Conservation (phyloP, 192 early-diverging fungal species). For the Mortierella hygrophila region DNA sequence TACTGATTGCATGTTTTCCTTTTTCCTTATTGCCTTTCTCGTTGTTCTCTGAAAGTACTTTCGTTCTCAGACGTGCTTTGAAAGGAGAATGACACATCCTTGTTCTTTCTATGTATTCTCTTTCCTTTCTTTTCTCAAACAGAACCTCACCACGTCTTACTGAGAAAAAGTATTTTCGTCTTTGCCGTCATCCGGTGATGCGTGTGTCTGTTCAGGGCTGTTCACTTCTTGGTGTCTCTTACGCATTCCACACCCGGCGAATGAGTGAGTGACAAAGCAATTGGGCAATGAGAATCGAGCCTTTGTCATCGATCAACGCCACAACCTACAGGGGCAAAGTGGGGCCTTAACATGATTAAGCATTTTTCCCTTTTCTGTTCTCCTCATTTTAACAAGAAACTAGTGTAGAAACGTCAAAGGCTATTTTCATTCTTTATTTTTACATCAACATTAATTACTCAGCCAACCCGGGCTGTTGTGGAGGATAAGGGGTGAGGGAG, state of each 20-base stretch:
- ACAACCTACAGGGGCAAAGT: neutral
- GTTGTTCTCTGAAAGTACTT: neutral
- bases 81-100: neutral
- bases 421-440: too few species aligned
- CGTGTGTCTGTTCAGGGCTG: too few species aligned
- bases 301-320: too few species aligned
- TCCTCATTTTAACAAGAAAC: too few species aligned
- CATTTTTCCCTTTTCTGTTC: neutral
- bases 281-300: too few species aligned
- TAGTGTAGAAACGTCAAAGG: too few species aligned
- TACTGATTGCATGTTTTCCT: neutral
- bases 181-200: neutral
- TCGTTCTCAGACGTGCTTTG: conserved; percentile 3
- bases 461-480: neutral
- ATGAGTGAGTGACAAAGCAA: too few species aligned
- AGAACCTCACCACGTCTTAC: neutral
- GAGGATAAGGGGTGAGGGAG: neutral
- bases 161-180: neutral
- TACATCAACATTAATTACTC: neutral
- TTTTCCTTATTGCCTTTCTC: neutral
- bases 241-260: too few species aligned
- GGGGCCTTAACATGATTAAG: neutral
- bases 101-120: neutral
- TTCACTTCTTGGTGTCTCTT: too few species aligned
- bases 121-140: neutral